These are phyloP conservation scores for Boletus sp. DNA, from an alignment of 768 basidiomycete genomes.

Conservation along the genomic window DNA sequence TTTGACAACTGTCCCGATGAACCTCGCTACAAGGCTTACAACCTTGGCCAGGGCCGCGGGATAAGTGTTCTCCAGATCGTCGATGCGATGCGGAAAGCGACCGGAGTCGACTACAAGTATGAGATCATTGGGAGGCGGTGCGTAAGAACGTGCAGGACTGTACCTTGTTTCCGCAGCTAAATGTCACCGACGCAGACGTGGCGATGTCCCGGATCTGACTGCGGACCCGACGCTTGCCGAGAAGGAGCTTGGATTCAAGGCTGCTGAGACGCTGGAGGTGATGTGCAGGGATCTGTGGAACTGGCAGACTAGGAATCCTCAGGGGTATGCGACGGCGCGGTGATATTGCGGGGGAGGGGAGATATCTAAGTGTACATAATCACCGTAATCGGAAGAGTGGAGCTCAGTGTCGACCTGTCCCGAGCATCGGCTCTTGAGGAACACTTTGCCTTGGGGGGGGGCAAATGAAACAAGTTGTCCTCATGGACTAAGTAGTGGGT, in stretches of 20 bases:
- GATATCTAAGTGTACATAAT: conserved; percentile 20
- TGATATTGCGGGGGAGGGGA: conserved; percentile 9
- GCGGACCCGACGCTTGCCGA: conserved; percentile 91
- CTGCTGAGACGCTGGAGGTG: conserved; percentile 72
- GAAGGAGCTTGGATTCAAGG: conserved; percentile 90
- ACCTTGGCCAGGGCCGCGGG: conserved; percentile 91
- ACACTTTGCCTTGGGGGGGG: too few species aligned
- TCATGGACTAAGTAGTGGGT: background rate
- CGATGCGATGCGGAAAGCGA: conserved; percentile 90
- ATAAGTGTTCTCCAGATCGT: conserved; percentile 92
- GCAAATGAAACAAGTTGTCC: too few species aligned
- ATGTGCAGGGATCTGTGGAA: conserved; percentile 99
- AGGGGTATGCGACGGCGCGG: conserved; percentile 53
- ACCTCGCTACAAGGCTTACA: conserved; percentile 87
- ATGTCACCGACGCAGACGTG: conserved; percentile 49
- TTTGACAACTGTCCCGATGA: conserved; percentile 55
- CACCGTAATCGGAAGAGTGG: conserved; percentile 7
- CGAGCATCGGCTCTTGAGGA: background rate
- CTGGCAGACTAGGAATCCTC: conserved; percentile 93
- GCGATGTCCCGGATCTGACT: conserved; percentile 95
- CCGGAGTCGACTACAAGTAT: conserved; percentile 83
- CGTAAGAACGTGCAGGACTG: conserved; percentile 25
- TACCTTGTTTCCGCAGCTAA: conserved; percentile 1
- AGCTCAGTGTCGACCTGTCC: background rate
- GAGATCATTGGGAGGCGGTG: conserved; percentile 90